Base-by-base conservation (phyloP, 208 protist genomes). In the Trypanosoma brucei region DNA sequence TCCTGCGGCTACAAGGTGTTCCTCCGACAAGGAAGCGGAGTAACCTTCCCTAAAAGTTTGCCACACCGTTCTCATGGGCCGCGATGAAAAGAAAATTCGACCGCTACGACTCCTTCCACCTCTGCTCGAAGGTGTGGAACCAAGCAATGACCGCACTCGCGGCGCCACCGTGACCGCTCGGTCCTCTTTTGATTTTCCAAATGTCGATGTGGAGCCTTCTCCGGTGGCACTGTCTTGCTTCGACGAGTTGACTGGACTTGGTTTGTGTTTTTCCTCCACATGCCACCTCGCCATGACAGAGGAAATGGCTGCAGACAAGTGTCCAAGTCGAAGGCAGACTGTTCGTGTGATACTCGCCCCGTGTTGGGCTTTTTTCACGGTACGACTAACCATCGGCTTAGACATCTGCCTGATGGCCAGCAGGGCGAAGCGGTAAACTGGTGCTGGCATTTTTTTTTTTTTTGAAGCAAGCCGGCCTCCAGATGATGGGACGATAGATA, bases 361-460 rank as follows among this genome's bases (percentile, higher is more conserved):
- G 11, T 49, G 71, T 36, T 81, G 89, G 9, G 85, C 84, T 2
- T 78, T 81, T 35, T 52, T 50, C 6, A 94, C 81, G 35, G 88
- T 83, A 44, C 73, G 68, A 46, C 65, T 74, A 6, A 81, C 79
- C 0, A 91, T 38, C 35, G 88, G 88, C 36, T 86, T 84, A 51
- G 88, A 88, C 44, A 91, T 48, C 67, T 94, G 88, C 2, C 88
- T 81, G 33, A 89, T 68, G 7, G 73, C 88, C 46, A 94, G 74
- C 56, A 92, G 83, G 57, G 84, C 49, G 38, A 94, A 88, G 64
- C 85, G 88, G 42, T 88, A 69, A 11, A 72, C 79, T 1, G 85
- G 85, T 30, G 91, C 75, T 6, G 81, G 83, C n/a, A 88, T 80
- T 82, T 91, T 94, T 34, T 64, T 3, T 33, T 31, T 2, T 35